A percentile compares a stretch with the other conserved stretches of the same genome.
Conservation (phyloP, 1,139 yeast genomes). For the Debaryomycetaceae sp. region DNA sequence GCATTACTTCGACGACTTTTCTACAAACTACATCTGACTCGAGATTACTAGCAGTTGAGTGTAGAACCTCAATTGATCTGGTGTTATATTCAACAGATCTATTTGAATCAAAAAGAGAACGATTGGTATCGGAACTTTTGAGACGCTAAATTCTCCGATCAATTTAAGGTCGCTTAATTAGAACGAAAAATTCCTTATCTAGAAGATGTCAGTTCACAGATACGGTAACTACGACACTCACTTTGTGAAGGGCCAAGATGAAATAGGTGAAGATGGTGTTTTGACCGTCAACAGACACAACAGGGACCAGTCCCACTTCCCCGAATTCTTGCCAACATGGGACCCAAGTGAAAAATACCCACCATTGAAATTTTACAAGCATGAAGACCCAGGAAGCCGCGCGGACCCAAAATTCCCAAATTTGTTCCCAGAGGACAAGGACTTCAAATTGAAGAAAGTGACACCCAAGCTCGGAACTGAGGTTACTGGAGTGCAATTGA, state of each 20-base stretch:
- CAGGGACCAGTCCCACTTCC: slow-evolving; percentile 18
- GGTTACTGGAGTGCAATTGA: slow-evolving; percentile 56
- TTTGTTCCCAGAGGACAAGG: slow-evolving; percentile 41
- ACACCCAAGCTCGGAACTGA: slow-evolving; percentile 71
- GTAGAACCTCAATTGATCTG: too few relatives aligned
- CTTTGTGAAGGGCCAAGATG: slow-evolving; percentile 22
- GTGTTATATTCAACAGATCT: too few relatives aligned
- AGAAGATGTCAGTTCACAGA: slow-evolving; percentile 7
- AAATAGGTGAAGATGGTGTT: slow-evolving; percentile 15
- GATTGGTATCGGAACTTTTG: too few relatives aligned
- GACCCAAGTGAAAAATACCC: slow-evolving; percentile 38
- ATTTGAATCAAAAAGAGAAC: too few relatives aligned
- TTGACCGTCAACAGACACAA: slow-evolving; percentile 22
- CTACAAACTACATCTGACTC: too few relatives aligned
- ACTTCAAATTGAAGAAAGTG: slow-evolving; percentile 31
- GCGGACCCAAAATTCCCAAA: slow-evolving; percentile 56
- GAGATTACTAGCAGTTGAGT: too few relatives aligned
- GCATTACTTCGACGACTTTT: too few relatives aligned
- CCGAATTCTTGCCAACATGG: slow-evolving; percentile 53
- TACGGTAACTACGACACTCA: slow-evolving; percentile 43
- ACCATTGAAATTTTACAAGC: slow-evolving; percentile 47
- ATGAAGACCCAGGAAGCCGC: slow-evolving; percentile 50
- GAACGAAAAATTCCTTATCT: too few relatives aligned
- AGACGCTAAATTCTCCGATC: too few relatives aligned
- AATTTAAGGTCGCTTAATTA: too few relatives aligned